Conservation (phyloP, 2,329 filamentous ascomycete species). For the Calonectria crousiana region DNA sequence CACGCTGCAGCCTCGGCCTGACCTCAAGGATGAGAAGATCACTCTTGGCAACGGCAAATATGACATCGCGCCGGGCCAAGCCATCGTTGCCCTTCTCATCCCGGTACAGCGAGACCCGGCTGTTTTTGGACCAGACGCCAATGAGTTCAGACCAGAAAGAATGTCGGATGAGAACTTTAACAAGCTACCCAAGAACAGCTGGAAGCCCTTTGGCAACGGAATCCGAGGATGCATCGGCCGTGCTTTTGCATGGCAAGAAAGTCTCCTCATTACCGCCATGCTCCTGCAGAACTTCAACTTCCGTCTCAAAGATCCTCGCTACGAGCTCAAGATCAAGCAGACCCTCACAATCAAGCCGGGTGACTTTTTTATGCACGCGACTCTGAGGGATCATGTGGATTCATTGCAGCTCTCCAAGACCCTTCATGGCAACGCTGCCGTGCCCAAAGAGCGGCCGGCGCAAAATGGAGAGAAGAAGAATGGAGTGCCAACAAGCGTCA, state of each 20-base stretch:
- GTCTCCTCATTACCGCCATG: constrained; percentile 60
- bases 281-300: constrained; percentile 78
- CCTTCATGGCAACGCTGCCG: constrained; percentile 16
- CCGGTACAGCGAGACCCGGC: constrained; percentile 66
- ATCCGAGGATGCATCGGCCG: constrained; percentile 65
- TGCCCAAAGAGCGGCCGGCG: constrained; percentile 26
- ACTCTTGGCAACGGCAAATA: constrained; percentile 67
- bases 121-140: constrained; percentile 68
- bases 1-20: constrained; percentile 42
- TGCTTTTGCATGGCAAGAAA: constrained; percentile 67
- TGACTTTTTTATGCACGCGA: constrained; percentile 69
- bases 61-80: constrained; percentile 57
- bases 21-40: constrained; percentile 45
- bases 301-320: constrained; percentile 67
- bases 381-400: constrained; percentile 57
- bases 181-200: constrained; percentile 52
- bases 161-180: constrained; percentile 68
- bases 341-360: constrained; percentile 72
- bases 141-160: constrained; percentile 70
- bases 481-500: background rate
- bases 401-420: constrained; percentile 54
- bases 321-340: constrained; percentile 64
- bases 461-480: constrained; percentile 22
- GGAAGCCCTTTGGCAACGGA: constrained; percentile 68
- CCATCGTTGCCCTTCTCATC: constrained; percentile 58